phyloP scores from a whole-genome alignment of 2,329 filamentous ascomycete species.

The Zymoseptoria brevis region DNA sequence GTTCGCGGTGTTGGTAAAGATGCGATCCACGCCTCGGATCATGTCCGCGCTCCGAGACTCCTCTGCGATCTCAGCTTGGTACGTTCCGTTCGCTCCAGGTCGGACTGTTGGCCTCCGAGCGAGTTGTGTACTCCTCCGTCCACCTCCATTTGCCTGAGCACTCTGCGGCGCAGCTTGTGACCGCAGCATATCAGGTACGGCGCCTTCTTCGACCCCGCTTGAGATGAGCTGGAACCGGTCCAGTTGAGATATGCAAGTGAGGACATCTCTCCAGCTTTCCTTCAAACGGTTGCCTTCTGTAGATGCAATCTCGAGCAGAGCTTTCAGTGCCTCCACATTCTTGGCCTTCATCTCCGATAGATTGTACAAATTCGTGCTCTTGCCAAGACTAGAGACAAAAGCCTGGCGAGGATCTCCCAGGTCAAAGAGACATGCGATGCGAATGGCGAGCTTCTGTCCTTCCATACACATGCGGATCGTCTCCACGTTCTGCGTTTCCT shows the following conservation, averaged over 20 bases:
- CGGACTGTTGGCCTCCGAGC: constrained; percentile 45
- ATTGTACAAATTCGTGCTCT: constrained; percentile 93
- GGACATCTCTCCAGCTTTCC: constrained; percentile 88
- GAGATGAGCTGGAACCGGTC: constrained; percentile 93
- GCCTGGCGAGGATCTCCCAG: constrained; percentile 88
- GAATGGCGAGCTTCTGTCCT: constrained; percentile 87
- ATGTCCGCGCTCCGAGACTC: constrained; percentile 91
- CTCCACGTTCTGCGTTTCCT: constrained; percentile 86
- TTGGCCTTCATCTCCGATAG: constrained; percentile 91
- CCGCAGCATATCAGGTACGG: constrained; percentile 84
- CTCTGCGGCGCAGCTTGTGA: constrained; percentile 34
- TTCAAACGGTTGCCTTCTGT: constrained; percentile 85
- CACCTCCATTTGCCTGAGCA: constrained; percentile 9
- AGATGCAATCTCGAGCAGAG: constrained; percentile 82
- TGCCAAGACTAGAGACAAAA: constrained; percentile 85
- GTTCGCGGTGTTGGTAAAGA: constrained; percentile 93
- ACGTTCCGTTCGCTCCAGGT: constrained; percentile 33
- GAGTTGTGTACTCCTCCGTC: constrained; percentile 45
- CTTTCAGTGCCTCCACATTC: constrained; percentile 90
- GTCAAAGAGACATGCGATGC: constrained; percentile 88
- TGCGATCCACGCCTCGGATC: constrained; percentile 84
- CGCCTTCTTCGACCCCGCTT: constrained; percentile 85
- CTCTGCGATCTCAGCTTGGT: constrained; percentile 74
- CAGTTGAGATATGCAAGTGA: constrained; percentile 91
- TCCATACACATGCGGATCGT: constrained; percentile 90